A percentile compares a stretch with the other conserved stretches of the same genome.
Evolutionary conservation across 306 rosid genomes (phyloP).

Genomic region (Rosa persica): DNA sequence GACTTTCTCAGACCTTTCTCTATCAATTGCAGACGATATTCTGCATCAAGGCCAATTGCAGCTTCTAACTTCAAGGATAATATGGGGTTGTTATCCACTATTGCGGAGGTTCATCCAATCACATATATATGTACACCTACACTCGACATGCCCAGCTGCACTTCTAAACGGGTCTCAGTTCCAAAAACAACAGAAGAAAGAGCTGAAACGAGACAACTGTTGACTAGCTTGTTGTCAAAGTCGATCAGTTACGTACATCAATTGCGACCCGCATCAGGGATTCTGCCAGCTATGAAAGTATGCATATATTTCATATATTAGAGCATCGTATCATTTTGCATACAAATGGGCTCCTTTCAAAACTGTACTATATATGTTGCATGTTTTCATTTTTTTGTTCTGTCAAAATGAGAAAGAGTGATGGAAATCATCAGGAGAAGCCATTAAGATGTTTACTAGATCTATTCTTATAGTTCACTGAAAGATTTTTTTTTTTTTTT

Average conservation of each 20-base stretch:
- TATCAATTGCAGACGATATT: conserved; percentile 44
- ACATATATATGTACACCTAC: conserved; percentile 50
- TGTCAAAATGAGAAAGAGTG: no score
- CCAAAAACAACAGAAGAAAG: conserved; percentile 83
- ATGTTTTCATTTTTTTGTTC: no score
- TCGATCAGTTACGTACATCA: conserved; percentile 47
- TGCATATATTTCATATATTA: conserved; percentile 23
- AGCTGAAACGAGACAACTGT: conserved; percentile 73
- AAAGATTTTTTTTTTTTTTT: no score
- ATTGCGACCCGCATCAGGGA: conserved; percentile 47
- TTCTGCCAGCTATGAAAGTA: conserved; percentile 57
- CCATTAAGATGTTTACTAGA: no score
- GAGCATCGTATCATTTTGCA: conserved; percentile 3
- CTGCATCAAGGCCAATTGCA: no score
- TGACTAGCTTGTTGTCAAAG: conserved; percentile 50
- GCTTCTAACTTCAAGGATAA: conserved; percentile 49
- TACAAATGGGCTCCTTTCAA: not conserved
- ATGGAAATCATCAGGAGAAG: no score
- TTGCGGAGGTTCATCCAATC: conserved; percentile 91
- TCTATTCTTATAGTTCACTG: no score
- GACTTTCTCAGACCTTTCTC: not conserved
- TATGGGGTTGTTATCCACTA: conserved; percentile 94
- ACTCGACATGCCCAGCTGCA: conserved; percentile 51
- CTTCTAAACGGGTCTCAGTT: conserved; percentile 60
- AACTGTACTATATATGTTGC: no score